Evolutionary conservation across 2,329 filamentous ascomycete species (phyloP), one percentile per base, ranked within the genome.

Genomic region (Metarhizium rileyi): DNA sequence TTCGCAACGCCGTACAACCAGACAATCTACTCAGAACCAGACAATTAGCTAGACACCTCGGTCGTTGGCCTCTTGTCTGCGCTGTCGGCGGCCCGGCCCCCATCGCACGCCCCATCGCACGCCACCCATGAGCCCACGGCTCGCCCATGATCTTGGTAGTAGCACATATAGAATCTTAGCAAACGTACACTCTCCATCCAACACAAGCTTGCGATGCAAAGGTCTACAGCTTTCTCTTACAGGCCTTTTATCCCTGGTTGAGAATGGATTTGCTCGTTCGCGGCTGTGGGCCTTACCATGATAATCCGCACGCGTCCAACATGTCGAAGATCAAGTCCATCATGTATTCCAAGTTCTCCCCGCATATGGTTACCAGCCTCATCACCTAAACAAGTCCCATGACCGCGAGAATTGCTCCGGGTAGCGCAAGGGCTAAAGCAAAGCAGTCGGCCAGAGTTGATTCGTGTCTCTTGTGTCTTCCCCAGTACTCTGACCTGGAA

Each of bases 401-500:
- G 48, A 58, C 52, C 9, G 55, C 53, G 2, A 61, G 22, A 40
- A 66, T 50, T 20, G 55, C 53, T 33, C 55, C 56, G 9, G 65
- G 65, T 5, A 57, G 36, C 28, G 64, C 57, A 44, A 66, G 49
- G 28, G 57, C 50, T 22, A 64, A 49, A 23, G 58, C 51, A 14
- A 57, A 46, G 30, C 51, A 55, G 44, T 66, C 61, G 42, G 47
- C 44, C 52, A 59, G 52, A 2, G 57, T 61, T 28, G 52, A 48
- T 41, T 61, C 50, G 20, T 58, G 48, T 30, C 50, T 58, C 16
- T 52, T 53, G 25, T 59, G 55, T 35, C 59, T 53, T 48, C 55
- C 49, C 65, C 69, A 67, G 48, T 67, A 59, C 28, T 62, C 57
- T 26, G 70, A 72, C 2, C 60, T 54, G 7, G 56, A 53, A 55